Evolutionary conservation across 2,329 filamentous ascomycete species (phyloP), one percentile per base, ranked within the genome.

Genomic region (Colletotrichum tanaceti): DNA sequence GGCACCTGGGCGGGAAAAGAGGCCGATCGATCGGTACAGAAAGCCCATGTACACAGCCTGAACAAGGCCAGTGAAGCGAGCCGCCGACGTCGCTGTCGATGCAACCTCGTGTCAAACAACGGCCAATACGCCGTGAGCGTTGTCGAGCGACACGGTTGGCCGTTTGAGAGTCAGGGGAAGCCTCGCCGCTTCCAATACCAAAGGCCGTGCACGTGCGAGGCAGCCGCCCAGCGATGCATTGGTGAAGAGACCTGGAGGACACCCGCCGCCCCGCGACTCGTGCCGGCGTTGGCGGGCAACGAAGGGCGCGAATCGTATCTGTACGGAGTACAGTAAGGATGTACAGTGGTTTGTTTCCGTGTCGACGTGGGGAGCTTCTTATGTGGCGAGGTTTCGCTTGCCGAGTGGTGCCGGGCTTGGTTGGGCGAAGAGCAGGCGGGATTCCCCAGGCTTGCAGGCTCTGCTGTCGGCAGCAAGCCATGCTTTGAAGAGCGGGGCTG

Each of bases 121-220:
- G 43, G 38, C 50, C 50, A 52, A 55, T 38, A 61, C 62, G 65
- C 43, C 55, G 50, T 32, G 55, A 35, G 54, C 35, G 62, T 61
- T 18, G 38, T 46, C 20, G 43, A 50, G 13, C 50, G 62, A 66
- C 28, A 32, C 50, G 53, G 57, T 57, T 44, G 62, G 62, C 62
- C 43, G 65, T 68, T 68, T 65, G 55, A 68, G 55, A 61, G 46
- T 66, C 66, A 69, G 66, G 66, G 57, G 55, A 52, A 66, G 65
- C 62, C 39, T 61, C 50, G 39, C 61, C 22, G 55, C 57, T 65
- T 60, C 65, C 18, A 52, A 54, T 44, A 44, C n/a, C 35, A 54
- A 32, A 38, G 54, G 47, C 54, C 61, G 65, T 68, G 65, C 54
- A 47, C 32, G 32, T 35, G 32, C 32, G 7, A 35, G 32, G 32